Conservation (phyloP, 1,139 yeast species). For the Sugiyamaella grinbergsii region DNA sequence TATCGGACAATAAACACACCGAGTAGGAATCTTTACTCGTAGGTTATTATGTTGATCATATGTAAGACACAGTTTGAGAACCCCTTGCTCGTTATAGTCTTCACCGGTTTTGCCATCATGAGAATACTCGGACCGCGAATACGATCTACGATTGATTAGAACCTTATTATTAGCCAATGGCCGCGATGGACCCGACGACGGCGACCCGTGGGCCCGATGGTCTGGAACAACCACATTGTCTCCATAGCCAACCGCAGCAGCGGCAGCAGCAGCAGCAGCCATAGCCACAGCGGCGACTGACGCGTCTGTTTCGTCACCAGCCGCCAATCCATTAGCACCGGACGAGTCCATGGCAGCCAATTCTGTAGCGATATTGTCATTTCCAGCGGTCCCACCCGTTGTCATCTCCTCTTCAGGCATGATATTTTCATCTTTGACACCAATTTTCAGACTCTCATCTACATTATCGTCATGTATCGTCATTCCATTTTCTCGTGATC, state of each 20-base stretch:
- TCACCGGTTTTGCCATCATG: slow-evolving; percentile 13
- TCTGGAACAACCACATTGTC: slow-evolving; percentile 7
- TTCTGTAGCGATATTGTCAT: slow-evolving; percentile 16
- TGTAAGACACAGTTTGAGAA: slow-evolving; percentile 14
- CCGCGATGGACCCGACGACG: not conserved
- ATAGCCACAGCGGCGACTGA: slow-evolving; percentile 9
- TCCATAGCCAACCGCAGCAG: slow-evolving; percentile 13
- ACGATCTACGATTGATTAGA: slow-evolving; percentile 10
- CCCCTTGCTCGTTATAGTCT: slow-evolving; percentile 11
- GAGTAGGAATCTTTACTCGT: slow-evolving; percentile 20
- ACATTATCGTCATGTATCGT: not conserved
- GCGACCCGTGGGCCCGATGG: not conserved
- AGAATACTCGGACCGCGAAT: slow-evolving; percentile 16
- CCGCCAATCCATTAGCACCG: not conserved
- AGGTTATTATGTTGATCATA: slow-evolving; percentile 14
- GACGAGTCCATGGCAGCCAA: slow-evolving; percentile 5
- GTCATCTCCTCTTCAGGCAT: slow-evolving; percentile 13
- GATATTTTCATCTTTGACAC: slow-evolving; percentile 11
- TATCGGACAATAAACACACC: slow-evolving; percentile 17
- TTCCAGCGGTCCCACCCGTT: not conserved
- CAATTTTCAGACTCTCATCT: not conserved
- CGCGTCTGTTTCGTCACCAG: slow-evolving; percentile 1
- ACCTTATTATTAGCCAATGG: slow-evolving; percentile 15
- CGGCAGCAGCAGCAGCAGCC: slow-evolving; percentile 15
- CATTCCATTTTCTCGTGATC: not conserved